Evolutionary conservation across 2,329 filamentous ascomycete species (phyloP).

Genomic region (Phialophora verrucosa): DNA sequence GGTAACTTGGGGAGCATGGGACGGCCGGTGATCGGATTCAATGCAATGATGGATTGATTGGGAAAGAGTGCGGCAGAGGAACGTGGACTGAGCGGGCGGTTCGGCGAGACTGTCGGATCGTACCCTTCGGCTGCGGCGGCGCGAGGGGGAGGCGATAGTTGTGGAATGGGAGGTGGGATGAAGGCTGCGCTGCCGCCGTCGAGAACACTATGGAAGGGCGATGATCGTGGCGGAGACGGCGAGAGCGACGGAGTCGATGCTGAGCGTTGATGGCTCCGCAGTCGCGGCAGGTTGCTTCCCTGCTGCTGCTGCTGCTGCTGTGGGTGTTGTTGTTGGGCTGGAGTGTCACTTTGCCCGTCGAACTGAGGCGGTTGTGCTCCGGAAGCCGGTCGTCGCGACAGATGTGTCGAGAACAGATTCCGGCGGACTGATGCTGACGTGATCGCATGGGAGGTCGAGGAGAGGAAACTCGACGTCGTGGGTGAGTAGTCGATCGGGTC

Average conservation of each 20-base stretch:
- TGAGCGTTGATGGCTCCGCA: slow-evolving; percentile 26
- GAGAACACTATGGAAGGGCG: slow-evolving; percentile 18
- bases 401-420: slow-evolving; percentile 53
- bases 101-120: slow-evolving; percentile 35
- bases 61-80: slow-evolving; percentile 34
- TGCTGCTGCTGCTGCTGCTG: not conserved
- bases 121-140: slow-evolving; percentile 25
- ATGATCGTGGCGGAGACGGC: slow-evolving; percentile 28
- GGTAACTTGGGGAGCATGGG: slow-evolving; percentile 45
- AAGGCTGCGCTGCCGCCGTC: slow-evolving; percentile 10
- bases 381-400: slow-evolving; percentile 50
- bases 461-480: slow-evolving; percentile 16
- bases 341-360: slow-evolving; percentile 1
- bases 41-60: slow-evolving; percentile 36
- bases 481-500: slow-evolving; percentile 20
- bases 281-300: slow-evolving; percentile 7
- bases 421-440: slow-evolving; percentile 47
- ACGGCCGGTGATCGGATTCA: slow-evolving; percentile 37
- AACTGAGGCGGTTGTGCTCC: slow-evolving; percentile 23
- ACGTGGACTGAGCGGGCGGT: slow-evolving; percentile 33
- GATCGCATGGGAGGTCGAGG: slow-evolving; percentile 12
- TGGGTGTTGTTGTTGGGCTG: slow-evolving; percentile 11
- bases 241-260: slow-evolving; percentile 32
- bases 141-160: slow-evolving; percentile 23
- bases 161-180: slow-evolving; percentile 18